Evolutionary conservation across 345 rosid species (phyloP).

Genomic region (Rhizophora mangle): DNA sequence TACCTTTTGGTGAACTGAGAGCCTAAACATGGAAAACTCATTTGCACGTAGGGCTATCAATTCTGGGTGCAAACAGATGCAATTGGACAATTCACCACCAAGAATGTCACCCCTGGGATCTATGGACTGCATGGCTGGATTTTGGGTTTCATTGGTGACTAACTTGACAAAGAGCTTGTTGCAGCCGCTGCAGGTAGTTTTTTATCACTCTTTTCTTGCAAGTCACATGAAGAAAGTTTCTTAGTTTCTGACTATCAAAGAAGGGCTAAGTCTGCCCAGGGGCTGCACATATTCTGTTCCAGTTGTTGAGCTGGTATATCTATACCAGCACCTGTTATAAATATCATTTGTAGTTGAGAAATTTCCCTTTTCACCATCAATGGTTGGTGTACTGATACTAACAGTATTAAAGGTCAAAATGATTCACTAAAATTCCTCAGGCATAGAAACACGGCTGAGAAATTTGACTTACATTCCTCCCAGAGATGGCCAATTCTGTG

Average conservation of each 20-base stretch:
- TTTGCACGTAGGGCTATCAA: conserved; percentile 28
- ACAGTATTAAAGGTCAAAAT: not conserved
- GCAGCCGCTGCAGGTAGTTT: conserved; percentile 30
- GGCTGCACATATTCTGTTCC: too few relatives aligned
- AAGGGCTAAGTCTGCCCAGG: too few relatives aligned
- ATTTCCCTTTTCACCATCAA: too few relatives aligned
- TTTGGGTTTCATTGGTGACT: conserved; percentile 41
- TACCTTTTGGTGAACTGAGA: not conserved
- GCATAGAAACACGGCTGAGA: conserved; percentile 26
- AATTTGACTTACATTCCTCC: conserved; percentile 24
- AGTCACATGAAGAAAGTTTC: not conserved
- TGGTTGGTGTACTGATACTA: too few relatives aligned
- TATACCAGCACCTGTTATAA: too few relatives aligned
- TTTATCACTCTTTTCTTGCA: not conserved
- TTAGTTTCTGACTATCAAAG: not conserved
- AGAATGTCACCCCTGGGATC: conserved; percentile 33
- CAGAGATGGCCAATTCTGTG: conserved; percentile 39
- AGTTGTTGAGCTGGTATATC: too few relatives aligned
- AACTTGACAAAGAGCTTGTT: conserved; percentile 15
- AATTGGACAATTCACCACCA: conserved; percentile 33
- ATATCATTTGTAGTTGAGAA: too few relatives aligned
- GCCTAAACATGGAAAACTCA: not conserved
- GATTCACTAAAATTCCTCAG: conserved; percentile 10
- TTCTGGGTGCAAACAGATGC: conserved; percentile 42
- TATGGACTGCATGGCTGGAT: conserved; percentile 42